phyloP scores from a whole-genome alignment of 2,329 filamentous ascomycete genomes.

The Scedosporium aurantiacum region DNA sequence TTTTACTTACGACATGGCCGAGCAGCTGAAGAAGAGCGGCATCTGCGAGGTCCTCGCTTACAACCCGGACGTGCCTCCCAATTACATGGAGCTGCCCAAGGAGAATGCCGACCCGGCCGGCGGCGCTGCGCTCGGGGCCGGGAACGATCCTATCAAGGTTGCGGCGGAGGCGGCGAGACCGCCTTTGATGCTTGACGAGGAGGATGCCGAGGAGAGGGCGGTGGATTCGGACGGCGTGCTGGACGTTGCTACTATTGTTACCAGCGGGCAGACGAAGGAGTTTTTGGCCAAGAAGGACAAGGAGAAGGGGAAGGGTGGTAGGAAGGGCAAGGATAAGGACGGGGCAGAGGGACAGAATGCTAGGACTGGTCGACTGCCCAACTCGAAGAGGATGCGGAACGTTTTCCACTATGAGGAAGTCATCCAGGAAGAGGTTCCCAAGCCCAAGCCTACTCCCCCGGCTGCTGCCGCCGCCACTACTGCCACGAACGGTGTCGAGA shows the following conservation, averaged over 20 bases:
- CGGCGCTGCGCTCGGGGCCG: conserved; percentile 16
- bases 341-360: conserved; percentile 32
- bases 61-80: conserved; percentile 25
- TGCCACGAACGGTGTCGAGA: conserved; percentile 10
- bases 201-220: conserved; percentile 25
- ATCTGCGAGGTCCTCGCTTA: conserved; percentile 59
- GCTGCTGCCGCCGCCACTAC: background rate
- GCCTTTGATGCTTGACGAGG: conserved; percentile 22
- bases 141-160: conserved; percentile 18
- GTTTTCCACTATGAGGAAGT: conserved; percentile 66
- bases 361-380: conserved; percentile 53
- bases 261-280: conserved; percentile 69
- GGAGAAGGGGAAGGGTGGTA: conserved; percentile 57
- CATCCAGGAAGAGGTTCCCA: conserved; percentile 40
- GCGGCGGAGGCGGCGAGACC: conserved; percentile 23
- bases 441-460: conserved; percentile 17
- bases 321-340: conserved; percentile 47
- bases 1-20: conserved; percentile 56
- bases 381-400: conserved; percentile 58
- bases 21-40: conserved; percentile 56
- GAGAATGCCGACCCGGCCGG: conserved; percentile 18
- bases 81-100: conserved; percentile 37
- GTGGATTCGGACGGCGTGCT: conserved; percentile 60
- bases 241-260: conserved; percentile 76
- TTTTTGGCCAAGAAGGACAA: conserved; percentile 75